Base-by-base conservation (phyloP, 176 grass and related monocot genomes). In the Rhynchospora pubera region DNA sequence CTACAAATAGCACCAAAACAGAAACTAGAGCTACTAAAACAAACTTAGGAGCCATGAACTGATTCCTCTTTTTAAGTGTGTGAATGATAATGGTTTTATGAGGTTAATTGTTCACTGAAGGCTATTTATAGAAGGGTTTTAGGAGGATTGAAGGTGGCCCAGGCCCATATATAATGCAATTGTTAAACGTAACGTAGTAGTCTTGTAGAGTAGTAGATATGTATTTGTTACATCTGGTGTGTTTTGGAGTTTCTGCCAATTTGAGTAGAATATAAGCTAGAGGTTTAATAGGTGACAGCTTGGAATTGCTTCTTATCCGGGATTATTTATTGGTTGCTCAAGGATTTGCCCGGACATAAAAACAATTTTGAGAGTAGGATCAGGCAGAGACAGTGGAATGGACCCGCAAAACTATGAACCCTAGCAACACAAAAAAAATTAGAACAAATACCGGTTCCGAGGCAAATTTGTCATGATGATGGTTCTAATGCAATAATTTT, bases 201-300 rank as follows among this genome's bases (percentile, higher is more conserved):
- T 2, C 34, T 39, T 39, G n/a, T n/a, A n/a, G n/a, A n/a, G n/a
- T n/a, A n/a, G n/a, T n/a, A n/a, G n/a, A n/a, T n/a, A n/a, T n/a
- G n/a, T n/a, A n/a, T n/a, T n/a, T n/a, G n/a, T n/a, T n/a, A n/a
- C n/a, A n/a, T n/a, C n/a, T n/a, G n/a, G n/a, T n/a, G 30, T 21
- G 23, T 53, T 76, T 48, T 53, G 72, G 48, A 53, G 5, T 76
- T 32, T 76, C 48, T 55, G 72, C 6, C 12, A 26, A 55, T 76
- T 76, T 76, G 72, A 76, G 72, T 76, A 53, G 5, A 55, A 76
- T 55, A 30, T 13, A 76, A 76, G 72, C 48, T 55, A 55, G 48
- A 76, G 10, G 53, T 76, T 55, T 22, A 30, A 55, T n/a, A n/a
- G n/a, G 7, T 76, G 5, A n/a, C 72, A 50, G 24, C 48, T 30